These are phyloP conservation scores for Colletotrichum sp. DNA, from an alignment of 2,329 filamentous ascomycete species.

Conservation along the genomic window DNA sequence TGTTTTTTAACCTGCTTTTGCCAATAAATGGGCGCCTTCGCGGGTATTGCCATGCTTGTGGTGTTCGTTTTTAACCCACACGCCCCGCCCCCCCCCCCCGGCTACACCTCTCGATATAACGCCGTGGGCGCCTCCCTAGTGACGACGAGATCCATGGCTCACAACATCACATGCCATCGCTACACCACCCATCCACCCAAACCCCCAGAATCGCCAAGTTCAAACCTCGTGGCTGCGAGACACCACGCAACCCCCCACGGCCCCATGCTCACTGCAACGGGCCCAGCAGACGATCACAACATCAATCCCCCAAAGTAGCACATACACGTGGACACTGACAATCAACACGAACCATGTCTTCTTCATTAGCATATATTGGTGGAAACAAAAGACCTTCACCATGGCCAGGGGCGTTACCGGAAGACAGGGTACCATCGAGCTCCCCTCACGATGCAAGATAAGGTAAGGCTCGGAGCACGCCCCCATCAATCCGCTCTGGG, in stretches of 20 bases:
- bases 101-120: neutral
- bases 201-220: neutral
- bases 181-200: neutral
- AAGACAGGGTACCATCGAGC: neutral
- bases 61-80: too few relatives aligned
- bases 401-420: neutral
- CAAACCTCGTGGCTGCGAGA: neutral
- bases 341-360: neutral
- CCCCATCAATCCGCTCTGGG: conserved; percentile 7
- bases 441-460: conserved; percentile 12
- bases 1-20: too few relatives aligned
- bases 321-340: neutral
- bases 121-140: neutral
- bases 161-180: neutral
- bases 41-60: too few relatives aligned
- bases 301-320: neutral
- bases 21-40: too few relatives aligned
- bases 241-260: neutral
- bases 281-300: neutral
- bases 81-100: too few relatives aligned
- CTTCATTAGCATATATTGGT: neutral
- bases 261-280: neutral
- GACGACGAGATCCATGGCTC: neutral
- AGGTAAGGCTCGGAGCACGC: conserved; percentile 3
- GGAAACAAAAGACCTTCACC: neutral